Base-by-base conservation (phyloP, 306 rosid genomes). In the Lathyrus tuberosus region DNA sequence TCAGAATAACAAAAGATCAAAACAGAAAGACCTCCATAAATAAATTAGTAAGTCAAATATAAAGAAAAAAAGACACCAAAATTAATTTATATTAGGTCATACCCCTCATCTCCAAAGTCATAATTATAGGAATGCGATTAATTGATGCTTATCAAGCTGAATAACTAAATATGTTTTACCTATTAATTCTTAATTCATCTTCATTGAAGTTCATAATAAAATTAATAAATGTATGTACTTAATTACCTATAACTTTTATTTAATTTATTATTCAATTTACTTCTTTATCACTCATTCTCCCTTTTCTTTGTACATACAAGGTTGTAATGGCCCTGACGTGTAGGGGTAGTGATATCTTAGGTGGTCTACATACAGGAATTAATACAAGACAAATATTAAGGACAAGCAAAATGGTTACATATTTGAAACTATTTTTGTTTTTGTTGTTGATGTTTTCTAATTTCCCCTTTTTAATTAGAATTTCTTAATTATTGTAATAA, bases 291-390 rank as follows among this genome's bases (percentile, higher is more conserved):
- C 10, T 62, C 17, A 26, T 28, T 69, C 0, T 13, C n/a, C 5
- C 0, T 10, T 17, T 18, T 38, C 17, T 18, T 46, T 42, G 20
- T 10, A 40, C 41, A 18, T 24, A 46, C 2, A 70, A 94, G 99
- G 99, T 94, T 82, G 99, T 94, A 65, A 87, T 94, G 97, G 72
- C 87, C 67, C 42, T 94, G 47, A 75, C 77, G 58, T 91, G 91
- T 38, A 66, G 77, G 52, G 91, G 90, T 17, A 86, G 72, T 43
- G 60, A 81, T 4, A 82, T 75, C 54, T 79, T 87, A 76, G 91
- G 81, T 11, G 95, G 99, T 5, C 89, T 91, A 40, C 76, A 83
- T 75, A 88, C 97, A 2, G 80, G 88, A 64, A 79, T 91, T 54
- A 85, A 91, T 72, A 43, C 90, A 14, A 82, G 62, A 30, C 88